Conservation (phyloP, 2,329 filamentous ascomycete genomes). For the Penicillium verrucosum region DNA sequence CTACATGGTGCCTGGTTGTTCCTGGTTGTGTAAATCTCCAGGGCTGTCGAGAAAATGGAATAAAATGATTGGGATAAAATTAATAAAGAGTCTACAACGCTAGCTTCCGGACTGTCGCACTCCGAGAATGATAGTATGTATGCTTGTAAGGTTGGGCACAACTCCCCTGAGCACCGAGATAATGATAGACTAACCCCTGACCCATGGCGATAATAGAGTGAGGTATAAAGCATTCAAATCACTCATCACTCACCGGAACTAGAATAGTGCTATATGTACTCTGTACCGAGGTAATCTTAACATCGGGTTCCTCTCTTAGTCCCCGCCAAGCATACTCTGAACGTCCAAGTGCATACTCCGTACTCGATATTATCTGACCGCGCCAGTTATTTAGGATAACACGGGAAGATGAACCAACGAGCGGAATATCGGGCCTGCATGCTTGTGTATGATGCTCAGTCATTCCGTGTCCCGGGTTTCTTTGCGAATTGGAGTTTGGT, state of each 20-base stretch:
- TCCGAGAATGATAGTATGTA: background rate
- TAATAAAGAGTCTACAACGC: background rate
- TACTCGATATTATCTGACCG: background rate
- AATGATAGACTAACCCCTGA: background rate
- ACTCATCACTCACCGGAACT: background rate
- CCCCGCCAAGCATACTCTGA: conserved; percentile 2
- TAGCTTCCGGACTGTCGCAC: background rate
- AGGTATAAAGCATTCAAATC: background rate
- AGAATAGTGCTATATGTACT: background rate
- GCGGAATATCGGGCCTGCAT: background rate
- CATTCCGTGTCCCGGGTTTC: background rate
- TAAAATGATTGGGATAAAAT: background rate
- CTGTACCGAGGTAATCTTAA: background rate
- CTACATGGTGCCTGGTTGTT: background rate
- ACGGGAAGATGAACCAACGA: background rate
- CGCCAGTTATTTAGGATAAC: background rate
- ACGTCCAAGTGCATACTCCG: conserved; percentile 2
- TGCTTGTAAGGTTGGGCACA: background rate
- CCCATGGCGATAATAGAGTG: background rate
- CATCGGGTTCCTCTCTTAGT: background rate
- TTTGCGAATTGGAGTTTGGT: background rate
- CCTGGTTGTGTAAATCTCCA: background rate
- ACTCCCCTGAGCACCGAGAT: background rate
- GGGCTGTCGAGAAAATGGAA: background rate
- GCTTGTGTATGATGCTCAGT: background rate